Base-by-base conservation (phyloP, 306 rosid genomes). In the Alnus rubra region DNA sequence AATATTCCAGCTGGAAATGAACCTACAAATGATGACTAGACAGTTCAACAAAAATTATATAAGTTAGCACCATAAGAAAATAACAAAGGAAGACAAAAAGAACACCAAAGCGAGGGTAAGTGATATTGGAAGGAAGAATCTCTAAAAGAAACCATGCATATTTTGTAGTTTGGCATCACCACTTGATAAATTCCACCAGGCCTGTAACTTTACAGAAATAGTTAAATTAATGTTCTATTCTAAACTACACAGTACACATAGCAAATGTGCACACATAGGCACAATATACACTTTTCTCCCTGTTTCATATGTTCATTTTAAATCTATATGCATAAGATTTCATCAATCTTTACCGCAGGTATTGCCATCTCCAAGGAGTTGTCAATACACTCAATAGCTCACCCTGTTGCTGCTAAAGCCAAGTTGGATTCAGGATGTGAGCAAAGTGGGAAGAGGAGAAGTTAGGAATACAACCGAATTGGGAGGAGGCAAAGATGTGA, bases 21-120 rank as follows among this genome's bases (percentile, higher is more conserved):
- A 82, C 93, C 88, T 30, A 83, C 70, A 85, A 83, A 80, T 18
- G 96, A 83, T 73, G 91, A 83, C 98, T 93, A 82, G 11, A 59
- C 10, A 16, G 81, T 80, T 67, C 81, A 64, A 44, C 75, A 16
- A 84, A 77, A 63, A 72, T 75, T 35, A 77, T 5, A 76, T 18
- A 78, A 74, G 62, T 89, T 77, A 84, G 84, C 60, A 62, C 58
- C 71, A 75, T 55, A 47, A 72, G 65, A 59, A 75, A 78, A 47
- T 15, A n/a, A 33, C 16, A 18, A 45, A 37, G 30, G 45, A 85
- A 47, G 33, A 37, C 18, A 7, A 50, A 76, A 52, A 42, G 15
- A 76, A 74, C 50, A 19, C 55, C 11, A 47, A 69, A 18, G 5
- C 30, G 45, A 33, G 69, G 42, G 2, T 51, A 55, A 67, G 50